These are phyloP conservation scores for Xylaria telfairii DNA, from an alignment of 495 filamentous ascomycete species.

Conservation along the genomic window DNA sequence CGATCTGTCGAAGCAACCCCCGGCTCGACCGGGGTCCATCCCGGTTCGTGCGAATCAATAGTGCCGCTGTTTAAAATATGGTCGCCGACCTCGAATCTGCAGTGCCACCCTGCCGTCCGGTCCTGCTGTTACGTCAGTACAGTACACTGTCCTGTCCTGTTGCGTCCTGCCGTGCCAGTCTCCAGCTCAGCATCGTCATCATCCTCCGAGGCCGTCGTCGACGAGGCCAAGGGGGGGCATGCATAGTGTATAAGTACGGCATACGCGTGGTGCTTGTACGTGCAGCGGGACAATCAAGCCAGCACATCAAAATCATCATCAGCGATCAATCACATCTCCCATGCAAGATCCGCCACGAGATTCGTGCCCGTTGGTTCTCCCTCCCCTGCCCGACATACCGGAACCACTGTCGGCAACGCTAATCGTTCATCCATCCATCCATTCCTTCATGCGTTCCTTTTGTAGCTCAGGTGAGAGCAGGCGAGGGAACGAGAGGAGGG, in stretches of 20 bases:
- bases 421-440: not conserved
- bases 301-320: conserved; percentile 9
- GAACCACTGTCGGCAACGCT: not conserved
- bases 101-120: conserved; percentile 20
- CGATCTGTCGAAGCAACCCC: conserved; percentile 18
- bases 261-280: conserved; percentile 15
- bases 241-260: conserved; percentile 7
- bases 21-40: conserved; percentile 19
- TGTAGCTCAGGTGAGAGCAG: too few relatives aligned
- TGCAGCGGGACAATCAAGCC: conserved; percentile 19
- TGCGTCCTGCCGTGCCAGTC: not conserved
- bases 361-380: conserved; percentile 2
- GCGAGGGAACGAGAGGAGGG: not conserved
- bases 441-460: too few relatives aligned
- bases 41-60: conserved; percentile 26
- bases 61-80: conserved; percentile 22
- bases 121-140: conserved; percentile 14
- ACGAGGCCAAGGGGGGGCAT: not conserved
- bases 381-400: not conserved
- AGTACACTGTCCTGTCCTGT: not conserved
- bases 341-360: conserved; percentile 30
- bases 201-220: too few relatives aligned
- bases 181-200: conserved; percentile 8
- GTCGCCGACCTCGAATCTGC: conserved; percentile 29
- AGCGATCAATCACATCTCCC: conserved; percentile 12